These are phyloP conservation scores for Cladosporium austrohemisphaericum DNA, from an alignment of 2,329 filamentous ascomycete species.

Conservation along the genomic window DNA sequence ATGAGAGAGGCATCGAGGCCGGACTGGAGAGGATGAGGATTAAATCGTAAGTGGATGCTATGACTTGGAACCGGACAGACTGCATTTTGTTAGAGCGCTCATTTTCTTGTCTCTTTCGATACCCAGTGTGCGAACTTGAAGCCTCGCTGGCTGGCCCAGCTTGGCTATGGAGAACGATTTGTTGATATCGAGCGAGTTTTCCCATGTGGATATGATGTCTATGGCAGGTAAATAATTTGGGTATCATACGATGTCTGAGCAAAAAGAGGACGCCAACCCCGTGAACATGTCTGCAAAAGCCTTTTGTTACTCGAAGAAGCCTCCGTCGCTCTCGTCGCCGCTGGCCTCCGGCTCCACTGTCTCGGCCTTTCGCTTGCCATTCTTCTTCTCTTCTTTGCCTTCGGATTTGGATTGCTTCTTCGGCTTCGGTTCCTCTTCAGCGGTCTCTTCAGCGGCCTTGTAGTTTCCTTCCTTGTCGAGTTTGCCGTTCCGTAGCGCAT, in stretches of 20 bases:
- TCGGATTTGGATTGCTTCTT: constrained; percentile 7
- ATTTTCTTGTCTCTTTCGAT: background rate
- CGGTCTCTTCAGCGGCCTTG: constrained; percentile 5
- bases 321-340: constrained; percentile 35
- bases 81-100: background rate
- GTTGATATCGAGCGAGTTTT: constrained; percentile 1
- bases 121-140: constrained; percentile 1
- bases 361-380: constrained; percentile 19
- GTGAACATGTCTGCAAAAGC: background rate
- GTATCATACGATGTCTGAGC: constrained; percentile 11
- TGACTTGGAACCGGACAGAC: too few relatives aligned
- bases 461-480: constrained; percentile 19
- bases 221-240: constrained; percentile 9
- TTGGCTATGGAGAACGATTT: background rate
- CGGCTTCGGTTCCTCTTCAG: background rate
- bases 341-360: constrained; percentile 20
- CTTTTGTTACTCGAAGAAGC: constrained; percentile 34
- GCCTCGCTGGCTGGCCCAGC: background rate
- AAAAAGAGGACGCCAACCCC: constrained; percentile 7
- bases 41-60: background rate
- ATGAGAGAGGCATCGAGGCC: constrained; percentile 17
- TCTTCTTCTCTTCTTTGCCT: background rate
- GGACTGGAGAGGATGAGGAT: constrained; percentile 10
- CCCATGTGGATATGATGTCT: constrained; percentile 11
- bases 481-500: constrained; percentile 54